phyloP scores from a whole-genome alignment of 352 stramenopile species.

The Hyaloperonospora brassicae region DNA sequence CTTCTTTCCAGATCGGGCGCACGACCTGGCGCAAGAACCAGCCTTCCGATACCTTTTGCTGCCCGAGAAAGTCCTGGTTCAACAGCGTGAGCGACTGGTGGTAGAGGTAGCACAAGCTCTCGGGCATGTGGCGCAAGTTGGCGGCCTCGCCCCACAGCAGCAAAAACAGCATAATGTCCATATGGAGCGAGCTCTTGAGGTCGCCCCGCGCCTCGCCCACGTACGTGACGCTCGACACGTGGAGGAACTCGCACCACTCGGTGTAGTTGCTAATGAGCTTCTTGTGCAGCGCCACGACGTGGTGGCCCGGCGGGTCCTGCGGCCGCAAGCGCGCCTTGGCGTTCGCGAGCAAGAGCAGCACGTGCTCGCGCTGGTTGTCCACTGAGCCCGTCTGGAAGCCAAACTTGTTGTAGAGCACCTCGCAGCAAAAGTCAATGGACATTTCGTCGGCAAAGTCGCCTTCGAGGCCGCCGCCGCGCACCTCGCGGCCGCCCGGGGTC shows the following conservation, averaged over 20 bases:
- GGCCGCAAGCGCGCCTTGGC: slow-evolving; percentile 49
- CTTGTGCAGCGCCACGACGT: slow-evolving; percentile 48
- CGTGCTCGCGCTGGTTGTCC: slow-evolving; percentile 73
- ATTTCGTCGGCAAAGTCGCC: slow-evolving; percentile 68
- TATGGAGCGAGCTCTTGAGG: slow-evolving; percentile 54
- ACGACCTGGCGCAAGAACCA: slow-evolving; percentile 57
- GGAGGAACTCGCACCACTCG: slow-evolving; percentile 56
- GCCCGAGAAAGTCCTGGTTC: slow-evolving; percentile 48
- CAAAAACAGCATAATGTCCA: slow-evolving; percentile 93
- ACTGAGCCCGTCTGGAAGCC: slow-evolving; percentile 64
- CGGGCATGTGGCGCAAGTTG: slow-evolving; percentile 94
- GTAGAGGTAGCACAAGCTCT: slow-evolving; percentile 95
- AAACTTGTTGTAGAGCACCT: slow-evolving; percentile 65
- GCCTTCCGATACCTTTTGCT: slow-evolving; percentile 34
- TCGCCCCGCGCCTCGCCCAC: slow-evolving; percentile 31
- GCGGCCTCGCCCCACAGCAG: slow-evolving; percentile 94
- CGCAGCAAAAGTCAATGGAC: slow-evolving; percentile 66
- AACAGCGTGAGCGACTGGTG: slow-evolving; percentile 66
- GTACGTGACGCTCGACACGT: slow-evolving; percentile 31
- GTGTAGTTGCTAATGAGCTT: slow-evolving; percentile 62
- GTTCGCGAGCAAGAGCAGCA: slow-evolving; percentile 63
- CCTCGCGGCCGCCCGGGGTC: slow-evolving; percentile 23
- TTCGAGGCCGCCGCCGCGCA: slow-evolving; percentile 38
- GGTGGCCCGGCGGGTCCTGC: slow-evolving; percentile 33
- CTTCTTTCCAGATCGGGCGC: slow-evolving; percentile 54